Evolutionary conservation across 2,329 filamentous ascomycete species (phyloP), one percentile per base, ranked within the genome.

Genomic region (Coleophoma eucalyptorum): DNA sequence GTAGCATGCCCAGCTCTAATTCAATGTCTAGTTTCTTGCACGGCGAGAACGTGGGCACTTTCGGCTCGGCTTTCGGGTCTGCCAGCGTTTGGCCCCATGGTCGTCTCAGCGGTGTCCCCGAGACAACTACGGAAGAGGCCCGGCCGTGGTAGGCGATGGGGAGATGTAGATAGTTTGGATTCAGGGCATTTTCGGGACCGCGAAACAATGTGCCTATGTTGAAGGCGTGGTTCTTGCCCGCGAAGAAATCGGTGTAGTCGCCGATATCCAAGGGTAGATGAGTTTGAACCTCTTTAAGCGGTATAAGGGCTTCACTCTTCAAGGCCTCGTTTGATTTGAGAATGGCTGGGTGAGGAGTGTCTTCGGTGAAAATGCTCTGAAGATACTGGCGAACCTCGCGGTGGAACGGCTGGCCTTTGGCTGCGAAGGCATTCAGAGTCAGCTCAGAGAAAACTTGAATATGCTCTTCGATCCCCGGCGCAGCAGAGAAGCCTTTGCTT

Each of bases 351-450:
- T 77, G 78, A 1, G 78, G 71, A 0, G 85, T 87, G 46, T 79
- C 72, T 21, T 75, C 70, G 1, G 77, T 72, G 53, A 93, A 79
- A 20, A 93, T 71, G 26, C 78, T 77, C 64, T 89, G 87, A 20
- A 94, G 75, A 60, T 83, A 83, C 54, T 77, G 75, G 43, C 89
- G 79, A 18, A 92, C 85, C 18, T 83, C 73, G n/a, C 79, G 74
- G 65, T 91, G 87, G 10, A 86, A 72, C 0, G 80, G 76, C 43
- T 84, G 77, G 2, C 89, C 89, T 2, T 93, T 74, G 0, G 81
- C 80, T 2, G 89, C 89, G 59, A 93, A 93, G 2, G 78, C 80
- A 63, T 90, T 91, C 50, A 91, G 67, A 0, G 82, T 87, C 0
- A 83, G 72, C 55, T 84, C 72, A 10, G 75, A 77, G 67, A 90